Conservation (phyloP, 1,284 basidiomycete genomes). For the Filobasidium uniguttulatum region DNA sequence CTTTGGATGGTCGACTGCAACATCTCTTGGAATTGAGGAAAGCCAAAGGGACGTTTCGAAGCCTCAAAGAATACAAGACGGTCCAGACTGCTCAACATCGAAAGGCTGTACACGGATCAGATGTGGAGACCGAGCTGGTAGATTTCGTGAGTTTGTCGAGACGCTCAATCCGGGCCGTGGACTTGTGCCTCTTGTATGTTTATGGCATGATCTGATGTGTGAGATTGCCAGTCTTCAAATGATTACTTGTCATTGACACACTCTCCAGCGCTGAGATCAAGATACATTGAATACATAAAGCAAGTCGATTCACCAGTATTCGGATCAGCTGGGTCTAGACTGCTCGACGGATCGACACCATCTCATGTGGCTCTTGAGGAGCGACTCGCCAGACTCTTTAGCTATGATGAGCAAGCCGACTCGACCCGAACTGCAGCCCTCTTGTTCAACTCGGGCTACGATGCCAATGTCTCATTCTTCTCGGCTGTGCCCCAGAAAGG, state of each 20-base stretch:
- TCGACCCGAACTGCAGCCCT: conserved; percentile 43
- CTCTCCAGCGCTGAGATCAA: conserved; percentile 45
- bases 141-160: conserved; percentile 27
- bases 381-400: conserved; percentile 53
- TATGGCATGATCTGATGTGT: too few species aligned
- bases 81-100: conserved; percentile 1
- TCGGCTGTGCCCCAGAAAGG: conserved; percentile 61
- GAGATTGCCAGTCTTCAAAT: conserved; percentile 60
- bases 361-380: conserved; percentile 56
- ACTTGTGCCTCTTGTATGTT: neutral
- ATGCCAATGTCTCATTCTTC: conserved; percentile 86
- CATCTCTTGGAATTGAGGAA: conserved; percentile 21
- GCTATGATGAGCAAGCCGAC: conserved; percentile 21
- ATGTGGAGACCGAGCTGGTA: conserved; percentile 15
- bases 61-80: conserved; percentile 26
- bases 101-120: neutral
- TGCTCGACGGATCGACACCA: conserved; percentile 64
- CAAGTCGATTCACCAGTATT: conserved; percentile 46
- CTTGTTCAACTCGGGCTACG: conserved; percentile 88
- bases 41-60: conserved; percentile 24
- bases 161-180: too few species aligned
- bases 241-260: conserved; percentile 80
- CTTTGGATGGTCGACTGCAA: conserved; percentile 21
- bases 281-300: conserved; percentile 47
- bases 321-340: conserved; percentile 79